These are phyloP conservation scores for Carallia pectinifolia DNA, from an alignment of 345 rosid species.

Conservation along the genomic window DNA sequence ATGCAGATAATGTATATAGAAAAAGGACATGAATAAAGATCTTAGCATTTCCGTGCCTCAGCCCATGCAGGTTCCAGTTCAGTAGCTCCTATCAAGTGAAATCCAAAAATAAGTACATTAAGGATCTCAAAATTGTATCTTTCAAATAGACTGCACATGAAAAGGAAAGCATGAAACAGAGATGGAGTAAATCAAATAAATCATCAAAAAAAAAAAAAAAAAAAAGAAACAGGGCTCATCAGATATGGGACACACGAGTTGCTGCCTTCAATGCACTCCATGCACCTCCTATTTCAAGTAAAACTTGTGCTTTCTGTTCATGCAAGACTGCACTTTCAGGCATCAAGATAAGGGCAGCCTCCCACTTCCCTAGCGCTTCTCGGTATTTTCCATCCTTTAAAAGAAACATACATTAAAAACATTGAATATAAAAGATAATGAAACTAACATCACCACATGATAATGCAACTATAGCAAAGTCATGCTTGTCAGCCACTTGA, in stretches of 20 bases:
- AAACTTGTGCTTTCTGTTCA: constrained; percentile 90
- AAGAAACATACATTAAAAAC: background rate
- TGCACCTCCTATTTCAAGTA: constrained; percentile 84
- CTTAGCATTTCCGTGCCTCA: constrained; percentile 46
- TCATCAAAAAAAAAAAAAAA: background rate
- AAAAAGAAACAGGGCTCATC: background rate
- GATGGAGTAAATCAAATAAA: background rate
- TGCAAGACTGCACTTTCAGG: constrained; percentile 66
- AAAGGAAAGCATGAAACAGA: background rate
- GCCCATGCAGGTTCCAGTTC: constrained; percentile 78
- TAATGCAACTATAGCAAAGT: background rate
- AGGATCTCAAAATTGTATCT: background rate
- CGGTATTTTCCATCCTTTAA: constrained; percentile 73
- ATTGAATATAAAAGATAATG: background rate
- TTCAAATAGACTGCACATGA: background rate
- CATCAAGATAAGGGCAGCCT: constrained; percentile 67
- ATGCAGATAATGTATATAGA: background rate
- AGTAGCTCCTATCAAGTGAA: constrained; percentile 62
- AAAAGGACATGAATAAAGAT: background rate
- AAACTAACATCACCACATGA: background rate
- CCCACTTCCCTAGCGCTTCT: constrained; percentile 94
- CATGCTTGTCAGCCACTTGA: background rate
- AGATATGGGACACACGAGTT: constrained; percentile 40
- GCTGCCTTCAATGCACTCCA: constrained; percentile 85
- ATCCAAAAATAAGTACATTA: constrained; percentile 13